Evolutionary conservation across 345 rosid species (phyloP).

Genomic region (Laguncularia racemosa): DNA sequence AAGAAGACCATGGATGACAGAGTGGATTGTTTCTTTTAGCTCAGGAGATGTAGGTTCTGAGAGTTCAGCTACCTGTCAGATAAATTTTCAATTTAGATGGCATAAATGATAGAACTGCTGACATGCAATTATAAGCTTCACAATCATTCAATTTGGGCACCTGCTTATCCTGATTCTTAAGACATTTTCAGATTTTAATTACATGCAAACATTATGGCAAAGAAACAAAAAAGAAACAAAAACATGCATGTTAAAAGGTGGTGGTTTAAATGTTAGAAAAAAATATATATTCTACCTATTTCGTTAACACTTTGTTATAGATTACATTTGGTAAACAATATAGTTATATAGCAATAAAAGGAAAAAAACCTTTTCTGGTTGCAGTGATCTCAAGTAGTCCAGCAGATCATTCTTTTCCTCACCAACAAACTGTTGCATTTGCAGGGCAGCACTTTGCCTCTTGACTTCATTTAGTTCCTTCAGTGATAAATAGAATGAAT

Average conservation of each 20-base stretch:
- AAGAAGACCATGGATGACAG: slow-evolving; percentile 88
- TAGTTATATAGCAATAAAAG: slow-evolving; percentile 5
- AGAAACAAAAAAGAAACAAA: too few relatives aligned
- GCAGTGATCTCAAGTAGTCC: slow-evolving; percentile 86
- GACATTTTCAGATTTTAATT: too few relatives aligned
- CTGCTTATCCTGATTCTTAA: too few relatives aligned
- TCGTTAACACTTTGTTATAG: too few relatives aligned
- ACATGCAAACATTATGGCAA: too few relatives aligned
- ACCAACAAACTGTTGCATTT: slow-evolving; percentile 97
- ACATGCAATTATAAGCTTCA: neutral
- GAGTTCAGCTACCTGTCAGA: slow-evolving; percentile 78
- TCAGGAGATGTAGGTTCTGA: slow-evolving; percentile 83
- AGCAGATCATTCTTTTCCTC: slow-evolving; percentile 96
- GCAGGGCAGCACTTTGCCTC: slow-evolving; percentile 89
- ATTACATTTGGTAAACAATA: neutral
- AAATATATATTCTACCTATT: too few relatives aligned
- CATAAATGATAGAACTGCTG: neutral
- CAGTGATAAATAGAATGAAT: slow-evolving; percentile 16
- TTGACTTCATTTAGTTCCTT: slow-evolving; percentile 78
- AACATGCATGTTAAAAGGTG: too few relatives aligned
- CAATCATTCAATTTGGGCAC: neutral
- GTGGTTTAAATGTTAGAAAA: too few relatives aligned
- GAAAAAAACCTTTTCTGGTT: slow-evolving; percentile 78
- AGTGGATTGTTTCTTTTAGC: slow-evolving; percentile 63
- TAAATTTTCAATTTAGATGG: neutral